These are phyloP conservation scores for Periconia macrospinosa DNA, from an alignment of 2,329 filamentous ascomycete genomes.

Conservation along the genomic window DNA sequence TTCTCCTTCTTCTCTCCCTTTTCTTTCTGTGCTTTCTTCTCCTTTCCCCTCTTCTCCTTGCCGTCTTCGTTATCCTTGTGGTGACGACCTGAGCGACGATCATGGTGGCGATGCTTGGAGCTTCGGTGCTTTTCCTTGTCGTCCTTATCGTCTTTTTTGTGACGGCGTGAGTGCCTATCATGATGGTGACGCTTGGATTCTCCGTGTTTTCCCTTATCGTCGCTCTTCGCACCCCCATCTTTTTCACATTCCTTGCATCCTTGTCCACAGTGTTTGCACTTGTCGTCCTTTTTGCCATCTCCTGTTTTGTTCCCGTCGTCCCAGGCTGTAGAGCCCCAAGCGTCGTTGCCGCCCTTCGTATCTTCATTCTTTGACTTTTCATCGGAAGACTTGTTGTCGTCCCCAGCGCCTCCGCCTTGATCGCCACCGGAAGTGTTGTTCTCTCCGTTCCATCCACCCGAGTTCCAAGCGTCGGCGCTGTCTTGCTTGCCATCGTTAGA, in stretches of 20 bases:
- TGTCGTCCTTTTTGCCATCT: neutral
- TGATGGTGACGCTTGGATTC: too few species aligned
- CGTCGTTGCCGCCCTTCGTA: neutral
- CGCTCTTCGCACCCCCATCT: neutral
- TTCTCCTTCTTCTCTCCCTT: slow-evolving; percentile 2
- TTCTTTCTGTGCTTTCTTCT: neutral
- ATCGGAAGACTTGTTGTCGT: neutral
- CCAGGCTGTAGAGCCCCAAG: neutral
- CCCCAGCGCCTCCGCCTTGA: too few species aligned
- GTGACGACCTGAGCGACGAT: neutral
- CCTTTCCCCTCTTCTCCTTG: neutral
- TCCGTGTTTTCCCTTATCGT: neutral
- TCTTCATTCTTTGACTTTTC: neutral
- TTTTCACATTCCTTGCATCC: neutral
- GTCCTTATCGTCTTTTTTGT: neutral
- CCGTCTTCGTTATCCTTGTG: neutral
- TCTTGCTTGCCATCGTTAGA: neutral
- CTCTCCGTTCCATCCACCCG: neutral
- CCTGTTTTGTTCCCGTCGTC: neutral
- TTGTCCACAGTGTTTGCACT: neutral
- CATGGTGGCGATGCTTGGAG: neutral
- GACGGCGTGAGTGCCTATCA: neutral
- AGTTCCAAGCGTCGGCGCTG: neutral
- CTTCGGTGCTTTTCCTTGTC: neutral
- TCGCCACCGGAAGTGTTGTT: neutral